Base-by-base conservation (phyloP, 2,329 filamentous ascomycete genomes). In the Alternaria dauci region DNA sequence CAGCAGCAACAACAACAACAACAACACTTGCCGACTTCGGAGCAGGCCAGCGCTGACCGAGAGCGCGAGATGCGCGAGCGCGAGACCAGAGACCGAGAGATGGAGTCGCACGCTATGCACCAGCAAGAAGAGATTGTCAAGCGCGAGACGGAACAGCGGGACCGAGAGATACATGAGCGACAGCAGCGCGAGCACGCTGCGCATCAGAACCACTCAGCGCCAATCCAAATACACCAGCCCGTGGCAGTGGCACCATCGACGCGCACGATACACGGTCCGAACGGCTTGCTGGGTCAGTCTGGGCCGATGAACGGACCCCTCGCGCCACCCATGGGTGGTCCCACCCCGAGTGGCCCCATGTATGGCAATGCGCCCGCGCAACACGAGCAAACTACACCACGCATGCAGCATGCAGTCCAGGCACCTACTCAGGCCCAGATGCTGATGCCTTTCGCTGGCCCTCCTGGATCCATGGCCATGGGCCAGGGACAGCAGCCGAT, bases 211-310 rank as follows among this genome's bases (percentile, higher is more conserved):
- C 94, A 92, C 74, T 89, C 92, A 39, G 92, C 91, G 58, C 93
- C 94, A 3, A 92, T 97, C 55, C 93, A 94, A 55, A 90, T 98
- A 71, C 94, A 98, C 79, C 94, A 98, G 78, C 94, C 94, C 5
- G 93, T 97, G 60, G 94, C 94, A 63, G 81, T 84, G 3, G 81
- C 81, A 88, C 93, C 75, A 84, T 94, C 79, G 84, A 93, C 64
- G 81, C 90, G 58, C 65, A 91, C 92, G 53, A 96, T 97, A 58
- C 94, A 97, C 76, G 96, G 93, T 46, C 94, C 94, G 1, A 94
- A 95, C 68, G 94, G 94, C 8, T 85, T 98, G 36, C 87, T 98
- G 39, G 80, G 80, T 14, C 81, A 82, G 87, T 85, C 69, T 80
- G 87, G 76, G 63, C 84, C 67, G 81, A 86, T 79, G 79, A 81